These are phyloP conservation scores for Iris pallida DNA, from an alignment of 116 monocot genomes.

Conservation along the genomic window DNA sequence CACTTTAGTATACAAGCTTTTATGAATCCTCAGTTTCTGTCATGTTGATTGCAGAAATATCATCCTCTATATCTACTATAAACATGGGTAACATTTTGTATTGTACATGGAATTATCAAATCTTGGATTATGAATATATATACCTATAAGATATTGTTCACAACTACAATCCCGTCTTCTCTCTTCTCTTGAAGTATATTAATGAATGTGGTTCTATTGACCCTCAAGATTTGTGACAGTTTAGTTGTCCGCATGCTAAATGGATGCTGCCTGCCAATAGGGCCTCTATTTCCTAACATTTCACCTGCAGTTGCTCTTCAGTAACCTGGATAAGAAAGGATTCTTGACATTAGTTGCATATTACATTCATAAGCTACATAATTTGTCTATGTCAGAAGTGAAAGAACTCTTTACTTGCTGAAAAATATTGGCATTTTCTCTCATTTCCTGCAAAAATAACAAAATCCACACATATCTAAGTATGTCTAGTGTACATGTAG, in stretches of 20 bases:
- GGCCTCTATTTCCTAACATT: constrained; percentile 49
- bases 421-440: neutral
- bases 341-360: neutral
- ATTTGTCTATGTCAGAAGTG: neutral
- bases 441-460: constrained; percentile 7
- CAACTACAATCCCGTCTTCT: constrained; percentile 40
- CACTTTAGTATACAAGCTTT: constrained; percentile 14
- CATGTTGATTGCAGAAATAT: constrained; percentile 15
- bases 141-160: constrained; percentile 57
- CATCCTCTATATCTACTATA: no score
- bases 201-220: constrained; percentile 28
- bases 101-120: neutral
- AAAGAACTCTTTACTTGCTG: constrained; percentile 7
- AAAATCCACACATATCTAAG: no score
- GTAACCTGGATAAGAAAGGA: constrained; percentile 22
- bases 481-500: no score
- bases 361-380: neutral
- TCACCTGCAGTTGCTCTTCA: constrained; percentile 35
- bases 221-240: constrained; percentile 46
- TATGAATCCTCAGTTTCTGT: constrained; percentile 54
- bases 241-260: constrained; percentile 43
- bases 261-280: constrained; percentile 39
- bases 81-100: no score
- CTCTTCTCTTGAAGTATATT: constrained; percentile 34
- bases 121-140: neutral